phyloP scores from a whole-genome alignment of 1,284 basidiomycete genomes.

The Mrakiaceae sp. region DNA sequence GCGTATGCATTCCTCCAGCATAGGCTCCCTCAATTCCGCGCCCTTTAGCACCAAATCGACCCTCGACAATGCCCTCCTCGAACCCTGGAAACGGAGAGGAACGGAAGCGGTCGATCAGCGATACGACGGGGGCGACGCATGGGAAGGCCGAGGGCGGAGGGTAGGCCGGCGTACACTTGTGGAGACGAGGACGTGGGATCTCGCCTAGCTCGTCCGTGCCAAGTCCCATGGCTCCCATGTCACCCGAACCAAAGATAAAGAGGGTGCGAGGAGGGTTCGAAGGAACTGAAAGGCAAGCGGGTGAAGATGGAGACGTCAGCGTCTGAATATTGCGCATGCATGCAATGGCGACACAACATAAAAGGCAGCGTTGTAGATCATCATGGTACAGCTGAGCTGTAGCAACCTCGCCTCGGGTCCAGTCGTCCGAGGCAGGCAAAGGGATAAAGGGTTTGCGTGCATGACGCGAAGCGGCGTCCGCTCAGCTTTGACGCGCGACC shows the following conservation, averaged over 20 bases:
- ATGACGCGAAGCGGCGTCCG: no score
- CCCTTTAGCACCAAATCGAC: conserved; percentile 39
- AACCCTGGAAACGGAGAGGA: conserved; percentile 25
- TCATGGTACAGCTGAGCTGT: not conserved
- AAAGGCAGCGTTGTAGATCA: not conserved
- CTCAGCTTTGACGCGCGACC: no score
- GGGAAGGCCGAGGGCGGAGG: not conserved
- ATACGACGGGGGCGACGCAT: no score
- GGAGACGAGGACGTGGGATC: conserved; percentile 57
- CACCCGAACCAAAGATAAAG: conserved; percentile 74
- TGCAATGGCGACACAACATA: not conserved
- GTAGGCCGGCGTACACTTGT: conserved; percentile 30
- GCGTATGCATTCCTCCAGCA: conserved; percentile 72
- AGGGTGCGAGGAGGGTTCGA: conserved; percentile 41
- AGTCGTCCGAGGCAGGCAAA: not conserved
- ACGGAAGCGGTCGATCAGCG: not conserved
- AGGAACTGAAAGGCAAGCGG: not conserved
- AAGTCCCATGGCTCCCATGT: conserved; percentile 79
- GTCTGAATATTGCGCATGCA: not conserved
- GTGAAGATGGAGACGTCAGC: not conserved
- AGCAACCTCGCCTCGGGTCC: not conserved
- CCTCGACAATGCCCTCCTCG: conserved; percentile 32
- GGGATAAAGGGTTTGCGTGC: not conserved
- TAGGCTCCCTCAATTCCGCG: conserved; percentile 60
- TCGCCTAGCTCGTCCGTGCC: conserved; percentile 57